phyloP scores from a whole-genome alignment of 768 basidiomycete species.

The Pulveroboletus ravenelii region DNA sequence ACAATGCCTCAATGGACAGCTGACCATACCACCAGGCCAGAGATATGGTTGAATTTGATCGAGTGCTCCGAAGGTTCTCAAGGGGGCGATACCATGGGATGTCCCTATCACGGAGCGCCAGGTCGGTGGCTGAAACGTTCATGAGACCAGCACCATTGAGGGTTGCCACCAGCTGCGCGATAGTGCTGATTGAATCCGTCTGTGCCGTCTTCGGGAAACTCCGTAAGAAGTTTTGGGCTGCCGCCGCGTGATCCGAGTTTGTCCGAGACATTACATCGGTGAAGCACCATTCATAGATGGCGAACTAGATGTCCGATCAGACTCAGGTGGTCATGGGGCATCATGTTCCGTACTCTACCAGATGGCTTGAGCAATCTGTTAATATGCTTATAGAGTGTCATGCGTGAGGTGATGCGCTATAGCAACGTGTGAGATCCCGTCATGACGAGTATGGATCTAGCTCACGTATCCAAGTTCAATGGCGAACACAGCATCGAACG shows the following conservation, averaged over 20 bases:
- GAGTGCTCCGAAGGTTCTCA: neutral
- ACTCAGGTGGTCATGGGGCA: no score
- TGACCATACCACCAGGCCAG: constrained; percentile 5
- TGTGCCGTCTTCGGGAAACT: neutral
- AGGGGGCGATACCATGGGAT: constrained; percentile 7
- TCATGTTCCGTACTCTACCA: neutral
- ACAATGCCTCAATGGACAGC: constrained; percentile 3
- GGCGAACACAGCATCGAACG: constrained; percentile 7
- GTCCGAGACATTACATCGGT: neutral
- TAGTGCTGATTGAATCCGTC: neutral
- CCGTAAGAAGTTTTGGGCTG: neutral
- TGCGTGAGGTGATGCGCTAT: neutral
- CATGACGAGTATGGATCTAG: no score
- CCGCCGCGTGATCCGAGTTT: neutral
- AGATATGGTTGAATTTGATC: neutral
- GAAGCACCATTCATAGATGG: constrained; percentile 7
- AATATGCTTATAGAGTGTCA: neutral
- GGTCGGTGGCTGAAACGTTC: neutral
- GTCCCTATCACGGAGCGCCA: neutral
- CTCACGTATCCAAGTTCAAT: constrained; percentile 9
- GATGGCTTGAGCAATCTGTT: constrained; percentile 6
- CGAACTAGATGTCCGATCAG: constrained; percentile 1
- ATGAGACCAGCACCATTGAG: neutral
- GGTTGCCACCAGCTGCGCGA: neutral
- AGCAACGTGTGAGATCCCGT: neutral